Conservation (phyloP, 495 filamentous ascomycete genomes). For the Lepraria neglecta region DNA sequence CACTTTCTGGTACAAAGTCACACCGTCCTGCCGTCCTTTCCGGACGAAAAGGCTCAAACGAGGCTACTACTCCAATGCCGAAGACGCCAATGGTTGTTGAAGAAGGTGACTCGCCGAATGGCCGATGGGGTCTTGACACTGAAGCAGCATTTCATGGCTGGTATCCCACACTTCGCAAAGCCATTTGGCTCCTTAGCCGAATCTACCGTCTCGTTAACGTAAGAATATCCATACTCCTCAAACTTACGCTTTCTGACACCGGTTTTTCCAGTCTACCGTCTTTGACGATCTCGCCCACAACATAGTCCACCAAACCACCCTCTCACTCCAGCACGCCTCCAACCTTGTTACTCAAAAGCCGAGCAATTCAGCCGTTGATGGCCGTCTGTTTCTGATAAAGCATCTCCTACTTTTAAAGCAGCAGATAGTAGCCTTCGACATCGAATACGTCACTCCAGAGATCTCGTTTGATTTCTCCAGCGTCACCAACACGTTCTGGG, state of each 20-base stretch:
- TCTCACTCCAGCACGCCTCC: slow-evolving; percentile 53
- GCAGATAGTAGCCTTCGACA: slow-evolving; percentile 86
- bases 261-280: slow-evolving; percentile 51
- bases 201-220: slow-evolving; percentile 82
- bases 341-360: slow-evolving; percentile 46
- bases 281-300: slow-evolving; percentile 74
- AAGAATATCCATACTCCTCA: slow-evolving; percentile 37
- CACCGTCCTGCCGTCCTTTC: slow-evolving; percentile 37
- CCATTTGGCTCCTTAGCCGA: slow-evolving; percentile 73
- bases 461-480: slow-evolving; percentile 71
- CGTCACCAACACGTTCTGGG: slow-evolving; percentile 72
- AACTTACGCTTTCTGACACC: slow-evolving; percentile 9
- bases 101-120: slow-evolving; percentile 39
- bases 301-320: slow-evolving; percentile 66
- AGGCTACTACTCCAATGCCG: slow-evolving; percentile 43
- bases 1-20: slow-evolving; percentile 44
- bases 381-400: slow-evolving; percentile 81
- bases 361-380: slow-evolving; percentile 52
- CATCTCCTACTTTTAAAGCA: slow-evolving; percentile 88
- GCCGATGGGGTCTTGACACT: slow-evolving; percentile 50
- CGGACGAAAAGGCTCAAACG: slow-evolving; percentile 40
- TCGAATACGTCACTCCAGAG: slow-evolving; percentile 73
- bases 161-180: slow-evolving; percentile 69
- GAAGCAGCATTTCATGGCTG: slow-evolving; percentile 44
- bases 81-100: slow-evolving; percentile 48